phyloP scores from a whole-genome alignment of 306 rosid species.

The Phaseolus lunatus region DNA sequence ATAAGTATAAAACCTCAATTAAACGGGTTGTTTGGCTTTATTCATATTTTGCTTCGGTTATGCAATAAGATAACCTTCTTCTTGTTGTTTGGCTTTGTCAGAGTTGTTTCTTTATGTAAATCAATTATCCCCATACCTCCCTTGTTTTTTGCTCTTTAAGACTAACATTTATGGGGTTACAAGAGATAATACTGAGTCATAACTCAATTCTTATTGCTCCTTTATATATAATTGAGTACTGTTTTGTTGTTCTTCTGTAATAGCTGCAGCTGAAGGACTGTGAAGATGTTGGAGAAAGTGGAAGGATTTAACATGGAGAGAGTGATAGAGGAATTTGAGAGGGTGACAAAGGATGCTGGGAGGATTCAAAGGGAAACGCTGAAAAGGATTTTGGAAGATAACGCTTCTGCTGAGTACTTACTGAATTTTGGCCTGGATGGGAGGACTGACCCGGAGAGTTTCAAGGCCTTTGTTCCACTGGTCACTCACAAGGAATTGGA shows the following conservation, averaged over 20 bases:
- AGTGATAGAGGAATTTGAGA: constrained; percentile 78
- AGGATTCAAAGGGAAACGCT: constrained; percentile 76
- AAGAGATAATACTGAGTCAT: background rate
- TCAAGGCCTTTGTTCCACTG: constrained; percentile 78
- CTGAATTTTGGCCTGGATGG: constrained; percentile 70
- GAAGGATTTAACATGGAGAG: constrained; percentile 69
- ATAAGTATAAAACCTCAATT: background rate
- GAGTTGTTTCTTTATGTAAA: background rate
- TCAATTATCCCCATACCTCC: background rate
- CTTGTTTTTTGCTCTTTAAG: background rate
- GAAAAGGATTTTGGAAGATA: constrained; percentile 73
- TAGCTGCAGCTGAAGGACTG: constrained; percentile 41
- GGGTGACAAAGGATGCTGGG: constrained; percentile 74
- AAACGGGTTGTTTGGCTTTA: constrained; percentile 37
- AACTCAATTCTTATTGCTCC: background rate
- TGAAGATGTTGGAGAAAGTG: constrained; percentile 74
- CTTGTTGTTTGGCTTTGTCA: constrained; percentile 35
- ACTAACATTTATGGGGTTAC: background rate
- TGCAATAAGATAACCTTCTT: background rate
- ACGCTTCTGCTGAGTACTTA: constrained; percentile 81
- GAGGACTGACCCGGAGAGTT: constrained; percentile 82
- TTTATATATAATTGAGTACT: background rate
- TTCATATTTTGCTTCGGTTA: background rate
- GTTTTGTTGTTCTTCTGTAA: background rate
- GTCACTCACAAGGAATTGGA: constrained; percentile 77